Evolutionary conservation across 2,329 filamentous ascomycete species (phyloP).

Genomic region (Rugonectria rugulosa): DNA sequence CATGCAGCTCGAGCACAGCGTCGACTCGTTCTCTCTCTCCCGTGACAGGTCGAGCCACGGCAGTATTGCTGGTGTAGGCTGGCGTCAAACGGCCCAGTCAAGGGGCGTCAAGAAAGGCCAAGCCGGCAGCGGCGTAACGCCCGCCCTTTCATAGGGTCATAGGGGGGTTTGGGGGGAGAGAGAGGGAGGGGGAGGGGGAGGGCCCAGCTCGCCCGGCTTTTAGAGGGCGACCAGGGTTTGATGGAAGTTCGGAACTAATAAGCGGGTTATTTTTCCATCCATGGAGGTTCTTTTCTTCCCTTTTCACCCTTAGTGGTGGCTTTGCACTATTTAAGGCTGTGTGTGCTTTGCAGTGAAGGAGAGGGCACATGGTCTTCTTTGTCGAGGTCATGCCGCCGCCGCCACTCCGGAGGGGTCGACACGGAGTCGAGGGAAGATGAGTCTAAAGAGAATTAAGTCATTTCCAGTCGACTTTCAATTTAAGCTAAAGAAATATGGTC

Average conservation of each 20-base stretch:
- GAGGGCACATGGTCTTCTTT: background rate
- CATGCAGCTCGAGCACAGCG: background rate
- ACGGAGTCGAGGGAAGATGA: no score
- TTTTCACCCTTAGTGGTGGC: conserved; percentile 9
- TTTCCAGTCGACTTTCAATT: background rate
- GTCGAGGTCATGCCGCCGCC: conserved; percentile 12
- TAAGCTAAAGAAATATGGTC: background rate
- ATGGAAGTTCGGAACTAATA: background rate
- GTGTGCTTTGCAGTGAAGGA: conserved; percentile 5
- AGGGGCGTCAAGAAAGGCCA: conserved; percentile 26
- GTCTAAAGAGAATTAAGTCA: background rate
- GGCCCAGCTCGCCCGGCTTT: background rate
- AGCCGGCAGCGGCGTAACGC: conserved; percentile 35
- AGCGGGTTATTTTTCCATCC: background rate
- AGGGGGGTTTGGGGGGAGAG: conserved; percentile 7
- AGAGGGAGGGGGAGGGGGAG: background rate
- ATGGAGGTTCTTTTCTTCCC: background rate
- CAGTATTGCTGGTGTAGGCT: background rate
- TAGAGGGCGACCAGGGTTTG: background rate
- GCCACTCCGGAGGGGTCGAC: background rate
- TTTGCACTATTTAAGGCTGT: conserved; percentile 18
- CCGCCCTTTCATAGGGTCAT: no score
- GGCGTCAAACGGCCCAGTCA: conserved; percentile 5
- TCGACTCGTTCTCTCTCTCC: background rate
- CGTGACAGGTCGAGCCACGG: conserved; percentile 23